Evolutionary conservation across 495 filamentous ascomycete species (phyloP).

Genomic region (Jackrogersella minutella): DNA sequence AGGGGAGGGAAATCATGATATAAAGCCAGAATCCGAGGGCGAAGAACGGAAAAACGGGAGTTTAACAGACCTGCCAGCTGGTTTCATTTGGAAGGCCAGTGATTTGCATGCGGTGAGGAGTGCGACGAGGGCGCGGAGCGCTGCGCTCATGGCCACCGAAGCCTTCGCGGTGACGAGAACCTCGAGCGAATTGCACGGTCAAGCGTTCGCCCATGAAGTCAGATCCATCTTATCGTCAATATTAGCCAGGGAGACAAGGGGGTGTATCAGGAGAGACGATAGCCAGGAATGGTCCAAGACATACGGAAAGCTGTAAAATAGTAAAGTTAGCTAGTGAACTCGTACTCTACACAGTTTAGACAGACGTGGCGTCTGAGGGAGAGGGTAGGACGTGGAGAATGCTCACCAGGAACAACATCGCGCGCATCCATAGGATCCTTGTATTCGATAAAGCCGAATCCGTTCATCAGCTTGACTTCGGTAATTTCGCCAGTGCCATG

Average conservation of each 20-base stretch:
- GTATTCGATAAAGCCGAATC: conserved; percentile 99
- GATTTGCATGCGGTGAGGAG: conserved; percentile 94
- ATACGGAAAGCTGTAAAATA: conserved; percentile 62
- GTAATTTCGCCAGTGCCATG: conserved; percentile 97
- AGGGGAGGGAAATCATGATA: conserved; percentile 47
- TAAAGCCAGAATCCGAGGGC: conserved; percentile 54
- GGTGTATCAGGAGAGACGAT: conserved; percentile 39
- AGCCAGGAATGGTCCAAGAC: conserved; percentile 50
- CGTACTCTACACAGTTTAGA: conserved; percentile 1
- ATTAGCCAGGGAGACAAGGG: conserved; percentile 51
- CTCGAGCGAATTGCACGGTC: conserved; percentile 97
- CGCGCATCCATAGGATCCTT: conserved; percentile 96
- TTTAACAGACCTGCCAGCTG: conserved; percentile 99
- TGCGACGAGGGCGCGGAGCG: conserved; percentile 91
- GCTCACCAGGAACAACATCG: conserved; percentile 94
- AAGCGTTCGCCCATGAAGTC: conserved; percentile 97
- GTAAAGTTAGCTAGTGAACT: conserved; percentile 42
- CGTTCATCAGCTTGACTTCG: conserved; percentile 99
- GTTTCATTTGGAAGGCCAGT: conserved; percentile 96
- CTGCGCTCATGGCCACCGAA: conserved; percentile 75
- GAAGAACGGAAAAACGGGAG: conserved; percentile 64
- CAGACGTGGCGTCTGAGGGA: background rate
- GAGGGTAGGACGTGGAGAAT: conserved; percentile 21
- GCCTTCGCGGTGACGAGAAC: conserved; percentile 84
- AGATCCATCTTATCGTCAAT: conserved; percentile 78